Evolutionary conservation across 1,284 basidiomycete genomes (phyloP), one percentile per base, ranked within the genome.

Genomic region (Pterulicium gracile): DNA sequence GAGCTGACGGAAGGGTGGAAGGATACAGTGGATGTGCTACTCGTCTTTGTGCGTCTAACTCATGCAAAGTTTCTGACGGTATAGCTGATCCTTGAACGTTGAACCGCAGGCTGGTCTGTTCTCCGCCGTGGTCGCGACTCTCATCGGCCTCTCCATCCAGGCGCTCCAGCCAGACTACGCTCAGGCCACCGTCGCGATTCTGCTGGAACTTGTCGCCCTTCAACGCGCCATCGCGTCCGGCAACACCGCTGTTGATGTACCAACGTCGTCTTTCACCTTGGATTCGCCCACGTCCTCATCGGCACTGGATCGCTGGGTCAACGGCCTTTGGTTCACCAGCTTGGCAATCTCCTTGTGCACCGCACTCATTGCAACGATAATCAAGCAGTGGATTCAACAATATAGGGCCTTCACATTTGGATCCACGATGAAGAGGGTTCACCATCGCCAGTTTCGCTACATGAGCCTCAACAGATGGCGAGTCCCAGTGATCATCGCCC

Each of bases 101-200:
- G n/a, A n/a, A n/a, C n/a, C n/a, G 27, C 10, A 53, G 55, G 54
- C 54, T 34, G 52, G 54, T 41, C 43, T 56, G 13, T 55, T 56
- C 42, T 55, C 55, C 34, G 54, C 52, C 2, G 52, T 55, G 4
- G 47, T 55, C 13, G 52, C 55, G 12, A 48, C 54, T 7, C 54
- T 56, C 45, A 42, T 56, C 24, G 44, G 52, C 4, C 34, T 52
- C 24, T 43, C 48, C 3, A 49, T 34, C 14, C 32, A 48, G 15
- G 36, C 36, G 14, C 43, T 56, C 1, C 45, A 48, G 27, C 42
- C 45, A 2, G 18, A 47, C 17, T 47, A 23, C 17, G 23, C 22
- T 2, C 42, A 52, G 20, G 36, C 42, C n/a, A 42, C 24, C 7
- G 24, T 50, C 17, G 27, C 43, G 2, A 24, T 50, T 3, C n/a